Evolutionary conservation across 768 basidiomycete genomes (phyloP), one percentile per base, ranked within the genome.

Genomic region (Auricularia auricula-judae): DNA sequence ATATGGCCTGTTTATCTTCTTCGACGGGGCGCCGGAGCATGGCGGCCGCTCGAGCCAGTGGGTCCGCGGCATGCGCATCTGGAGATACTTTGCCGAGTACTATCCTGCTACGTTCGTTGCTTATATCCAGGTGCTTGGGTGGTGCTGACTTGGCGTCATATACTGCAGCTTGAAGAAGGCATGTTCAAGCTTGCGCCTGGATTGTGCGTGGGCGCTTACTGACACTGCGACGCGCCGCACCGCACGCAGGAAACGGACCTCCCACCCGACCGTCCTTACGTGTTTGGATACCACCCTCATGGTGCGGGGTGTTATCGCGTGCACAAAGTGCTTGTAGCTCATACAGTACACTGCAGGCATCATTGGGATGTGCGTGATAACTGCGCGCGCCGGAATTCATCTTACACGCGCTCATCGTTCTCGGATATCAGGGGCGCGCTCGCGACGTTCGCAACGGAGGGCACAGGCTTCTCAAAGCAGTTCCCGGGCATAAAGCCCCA

Each of bases 261-360:
- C 29, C 93, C 96, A 0, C 79, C 96, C 11, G 92, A 97, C 73
- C 79, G 94, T 67, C 88, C 91, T 21, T 99, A 99, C 76, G 83
- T 99, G 14, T 99, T 99, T 75, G 97, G 96, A 7, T 98, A 98
- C 75, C 97, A 99, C 75, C 97, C 97, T 18, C 97, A 99, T 75
- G 97, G 95, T 87, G 66, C 39, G 82, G 72, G 58, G 64, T 53
- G 36, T 10, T 29, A 29, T 29, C 29, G 29, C 29, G 29, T 29
- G 29, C 29, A 29, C 29, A 29, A 29, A 29, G 29, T 29, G 29
- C 29, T 29, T 29, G 29, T 3, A 29, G 29, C 29, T 29, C 29
- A 29, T 29, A 29, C 29, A 29, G 29, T 29, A 29, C 29, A 29
- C 29, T 34, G 34, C 68, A 94, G 92, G 94, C 47, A 98, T 99